These are phyloP conservation scores for Sanghuangporus weigelae DNA, from an alignment of 1,284 basidiomycete species.

Conservation along the genomic window DNA sequence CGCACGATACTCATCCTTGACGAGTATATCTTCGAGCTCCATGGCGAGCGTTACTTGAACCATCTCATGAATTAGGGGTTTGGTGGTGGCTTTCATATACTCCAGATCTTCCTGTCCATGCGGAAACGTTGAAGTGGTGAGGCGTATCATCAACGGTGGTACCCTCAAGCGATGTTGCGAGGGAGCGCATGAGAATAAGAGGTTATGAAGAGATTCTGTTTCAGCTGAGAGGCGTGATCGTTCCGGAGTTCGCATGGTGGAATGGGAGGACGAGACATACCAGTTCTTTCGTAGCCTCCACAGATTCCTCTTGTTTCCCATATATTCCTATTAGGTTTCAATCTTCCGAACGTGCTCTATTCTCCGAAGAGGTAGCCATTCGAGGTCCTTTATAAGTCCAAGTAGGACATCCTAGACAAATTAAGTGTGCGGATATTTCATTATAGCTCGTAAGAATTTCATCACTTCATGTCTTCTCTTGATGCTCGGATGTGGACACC, in stretches of 20 bases:
- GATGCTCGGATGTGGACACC: slow-evolving; percentile 12
- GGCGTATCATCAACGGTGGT: slow-evolving; percentile 60
- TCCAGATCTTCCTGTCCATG: slow-evolving; percentile 90
- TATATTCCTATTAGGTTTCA: slow-evolving; percentile 57
- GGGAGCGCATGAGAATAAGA: slow-evolving; percentile 76
- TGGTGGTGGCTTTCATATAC: slow-evolving; percentile 61
- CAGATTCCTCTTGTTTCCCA: slow-evolving; percentile 83
- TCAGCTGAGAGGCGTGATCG: slow-evolving; percentile 42
- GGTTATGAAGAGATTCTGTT: slow-evolving; percentile 78
- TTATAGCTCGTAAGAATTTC: neutral
- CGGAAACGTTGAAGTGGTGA: slow-evolving; percentile 95
- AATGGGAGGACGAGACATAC: slow-evolving; percentile 38
- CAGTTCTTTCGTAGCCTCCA: slow-evolving; percentile 82
- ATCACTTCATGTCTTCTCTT: neutral
- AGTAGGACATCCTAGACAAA: slow-evolving; percentile 56
- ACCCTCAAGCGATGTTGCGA: slow-evolving; percentile 56
- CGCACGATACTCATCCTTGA: slow-evolving; percentile 67
- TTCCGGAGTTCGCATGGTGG: neutral
- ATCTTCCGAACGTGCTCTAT: neutral
- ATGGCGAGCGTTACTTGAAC: slow-evolving; percentile 4
- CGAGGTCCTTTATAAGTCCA: slow-evolving; percentile 69
- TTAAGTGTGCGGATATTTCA: neutral
- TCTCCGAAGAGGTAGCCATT: slow-evolving; percentile 32
- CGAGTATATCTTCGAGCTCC: slow-evolving; percentile 91
- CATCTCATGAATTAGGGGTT: neutral